Evolutionary conservation across 805 yeast genomes (phyloP).

Genomic region (Metschnikowia henanensis): DNA sequence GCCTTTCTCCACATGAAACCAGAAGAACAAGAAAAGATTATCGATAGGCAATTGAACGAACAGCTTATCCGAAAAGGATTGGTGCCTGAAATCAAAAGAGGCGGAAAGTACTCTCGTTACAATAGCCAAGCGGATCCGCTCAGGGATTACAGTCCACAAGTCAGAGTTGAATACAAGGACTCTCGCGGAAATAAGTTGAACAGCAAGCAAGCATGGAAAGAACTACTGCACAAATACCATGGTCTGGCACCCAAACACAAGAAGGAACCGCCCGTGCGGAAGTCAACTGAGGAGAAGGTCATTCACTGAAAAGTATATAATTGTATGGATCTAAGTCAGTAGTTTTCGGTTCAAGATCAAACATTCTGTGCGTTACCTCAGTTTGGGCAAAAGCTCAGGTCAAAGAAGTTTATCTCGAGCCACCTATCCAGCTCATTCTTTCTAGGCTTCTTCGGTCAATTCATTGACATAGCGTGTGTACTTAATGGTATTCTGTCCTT

Average conservation of each 20-base stretch:
- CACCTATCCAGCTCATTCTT: too few species aligned
- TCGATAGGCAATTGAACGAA: constrained; percentile 31
- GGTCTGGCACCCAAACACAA: constrained; percentile 42
- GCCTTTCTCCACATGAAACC: constrained; percentile 26
- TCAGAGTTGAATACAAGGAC: constrained; percentile 61
- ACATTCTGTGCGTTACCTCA: too few species aligned
- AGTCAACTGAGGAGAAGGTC: constrained; percentile 3
- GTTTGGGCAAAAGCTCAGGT: too few species aligned
- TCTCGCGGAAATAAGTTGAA: constrained; percentile 57
- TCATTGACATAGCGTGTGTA: too few species aligned
- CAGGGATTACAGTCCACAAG: constrained; percentile 44
- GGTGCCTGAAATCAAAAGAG: constrained; percentile 13
- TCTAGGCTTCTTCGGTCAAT: too few species aligned
- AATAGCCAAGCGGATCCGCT: constrained; percentile 15
- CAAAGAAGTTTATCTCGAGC: too few species aligned
- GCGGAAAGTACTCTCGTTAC: constrained; percentile 11
- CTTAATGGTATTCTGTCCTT: too few species aligned
- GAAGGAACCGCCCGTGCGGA: constrained; percentile 4
- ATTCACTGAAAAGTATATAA: not conserved
- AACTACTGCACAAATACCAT: constrained; percentile 75
- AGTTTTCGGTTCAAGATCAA: not conserved
- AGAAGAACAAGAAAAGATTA: constrained; percentile 28
- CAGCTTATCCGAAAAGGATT: constrained; percentile 29
- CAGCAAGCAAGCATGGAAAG: constrained; percentile 74
- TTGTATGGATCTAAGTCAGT: not conserved